These are phyloP conservation scores for Ceratorhiza oryzae-sativae DNA, from an alignment of 1,284 basidiomycete species.

Conservation along the genomic window DNA sequence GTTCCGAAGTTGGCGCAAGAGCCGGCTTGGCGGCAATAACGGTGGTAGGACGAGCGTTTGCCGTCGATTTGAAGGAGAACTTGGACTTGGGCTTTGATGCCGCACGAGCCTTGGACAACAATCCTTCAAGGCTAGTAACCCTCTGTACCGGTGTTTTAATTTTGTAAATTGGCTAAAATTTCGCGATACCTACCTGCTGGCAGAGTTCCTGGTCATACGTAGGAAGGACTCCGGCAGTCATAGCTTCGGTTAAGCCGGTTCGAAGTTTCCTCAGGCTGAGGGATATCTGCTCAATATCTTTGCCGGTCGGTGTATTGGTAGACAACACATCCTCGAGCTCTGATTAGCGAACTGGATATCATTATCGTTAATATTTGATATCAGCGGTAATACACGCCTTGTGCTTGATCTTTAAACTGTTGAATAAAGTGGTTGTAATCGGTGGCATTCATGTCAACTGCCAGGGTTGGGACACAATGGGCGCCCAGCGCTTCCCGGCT, in stretches of 20 bases:
- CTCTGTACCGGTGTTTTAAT: neutral
- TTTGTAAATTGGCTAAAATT: neutral
- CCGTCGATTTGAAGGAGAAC: conserved; percentile 29
- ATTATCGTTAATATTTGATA: neutral
- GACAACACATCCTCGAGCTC: conserved; percentile 24
- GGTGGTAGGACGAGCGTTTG: neutral
- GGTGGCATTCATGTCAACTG: conserved; percentile 10
- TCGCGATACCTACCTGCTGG: conserved; percentile 1
- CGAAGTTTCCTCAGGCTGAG: conserved; percentile 10
- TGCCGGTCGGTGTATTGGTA: neutral
- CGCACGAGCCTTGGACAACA: conserved; percentile 3
- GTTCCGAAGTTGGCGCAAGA: neutral
- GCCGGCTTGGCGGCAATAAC: neutral
- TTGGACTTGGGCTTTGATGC: conserved; percentile 32
- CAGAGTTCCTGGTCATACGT: conserved; percentile 33
- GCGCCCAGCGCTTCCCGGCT: conserved; percentile 18
- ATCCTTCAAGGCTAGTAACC: conserved; percentile 18
- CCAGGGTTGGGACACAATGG: neutral
- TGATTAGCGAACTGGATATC: neutral
- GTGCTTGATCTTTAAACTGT: conserved; percentile 16
- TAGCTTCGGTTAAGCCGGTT: conserved; percentile 18
- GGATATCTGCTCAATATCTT: conserved; percentile 21
- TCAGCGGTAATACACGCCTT: neutral
- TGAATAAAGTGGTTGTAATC: conserved; percentile 26
- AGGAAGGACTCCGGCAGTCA: conserved; percentile 12